Evolutionary conservation across 2,329 filamentous ascomycete species (phyloP), one percentile per base, ranked within the genome.

Genomic region (Talaromyces sp.): DNA sequence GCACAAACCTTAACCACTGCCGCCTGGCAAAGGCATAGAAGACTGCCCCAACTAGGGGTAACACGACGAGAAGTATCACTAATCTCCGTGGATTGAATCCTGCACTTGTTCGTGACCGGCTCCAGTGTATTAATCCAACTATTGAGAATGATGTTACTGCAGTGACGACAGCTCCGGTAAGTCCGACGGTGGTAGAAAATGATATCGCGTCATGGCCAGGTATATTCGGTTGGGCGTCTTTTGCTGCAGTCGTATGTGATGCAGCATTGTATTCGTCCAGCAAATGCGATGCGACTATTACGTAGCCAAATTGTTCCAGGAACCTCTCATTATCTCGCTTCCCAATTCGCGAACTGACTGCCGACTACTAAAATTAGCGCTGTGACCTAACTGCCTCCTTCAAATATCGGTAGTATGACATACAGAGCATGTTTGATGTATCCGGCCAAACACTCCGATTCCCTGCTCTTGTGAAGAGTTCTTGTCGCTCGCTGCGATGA

Each of bases 261-360:
- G 77, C 75, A 13, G 78, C 75, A 64, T 74, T 77, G 67, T 79
- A 76, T 85, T 86, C 90, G 72, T 87, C 92, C 47, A 97, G 83
- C 14, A 97, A 85, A 75, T 97, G 93, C 24, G 93, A 97, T 60
- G 93, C 93, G 73, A 97, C 90, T 69, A 97, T 91, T 24, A 91
- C 90, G 79, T 97, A 97, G 68, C 93, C 90, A 73, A 97, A 97
- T 74, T 93, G 90, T 78, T 97, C 93, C 66, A 97, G 84, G 73
- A 97, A 97, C 69, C 89, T 89, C 70, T 89, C 85, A 74, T 93
- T 96, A 71, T 96, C 93, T 70, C 86, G 87, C 69, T 89, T 85
- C 63, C 91, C 89, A 68, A 96, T 85, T 67, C 68, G 75, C 45
- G 72, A 72, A 68, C 76, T 78, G 67, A 78, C 63, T 11, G 72